A percentile compares a stretch with the other conserved stretches of the same genome.
Evolutionary conservation across 495 filamentous ascomycete species (phyloP).

Genomic region (Talaromyces adpressus): DNA sequence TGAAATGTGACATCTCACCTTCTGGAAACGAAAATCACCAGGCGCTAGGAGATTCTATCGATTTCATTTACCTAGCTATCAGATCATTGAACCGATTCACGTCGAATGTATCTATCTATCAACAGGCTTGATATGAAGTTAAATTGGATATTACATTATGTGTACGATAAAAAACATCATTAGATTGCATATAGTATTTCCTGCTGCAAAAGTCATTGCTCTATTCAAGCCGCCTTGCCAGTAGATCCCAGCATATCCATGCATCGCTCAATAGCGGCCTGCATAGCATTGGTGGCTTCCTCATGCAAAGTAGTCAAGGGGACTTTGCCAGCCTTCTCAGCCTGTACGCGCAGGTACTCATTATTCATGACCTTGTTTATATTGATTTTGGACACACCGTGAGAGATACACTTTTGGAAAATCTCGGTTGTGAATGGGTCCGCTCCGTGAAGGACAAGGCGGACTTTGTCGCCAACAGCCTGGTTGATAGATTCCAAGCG

Average conservation of each 20-base stretch:
- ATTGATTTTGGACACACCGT: slow-evolving; percentile 71
- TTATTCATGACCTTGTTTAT: slow-evolving; percentile 79
- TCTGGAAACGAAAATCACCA: too few relatives aligned
- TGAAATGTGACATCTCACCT: not conserved
- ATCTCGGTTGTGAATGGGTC: slow-evolving; percentile 67
- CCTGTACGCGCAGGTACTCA: slow-evolving; percentile 56
- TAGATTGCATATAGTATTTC: not conserved
- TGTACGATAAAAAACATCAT: not conserved
- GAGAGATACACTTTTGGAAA: slow-evolving; percentile 59
- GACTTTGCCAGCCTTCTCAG: slow-evolving; percentile 58
- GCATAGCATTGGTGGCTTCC: slow-evolving; percentile 65
- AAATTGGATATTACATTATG: not conserved
- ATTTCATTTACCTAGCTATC: too few relatives aligned
- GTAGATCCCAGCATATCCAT: slow-evolving; percentile 65
- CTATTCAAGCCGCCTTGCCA: slow-evolving; percentile 46
- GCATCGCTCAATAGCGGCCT: slow-evolving; percentile 65
- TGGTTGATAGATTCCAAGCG: slow-evolving; percentile 56
- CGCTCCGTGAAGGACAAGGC: slow-evolving; percentile 71
- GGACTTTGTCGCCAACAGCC: slow-evolving; percentile 53
- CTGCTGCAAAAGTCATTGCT: not conserved
- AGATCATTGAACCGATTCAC: too few relatives aligned
- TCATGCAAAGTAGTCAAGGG: slow-evolving; percentile 66
- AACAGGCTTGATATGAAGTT: not conserved
- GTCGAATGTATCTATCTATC: not conserved
- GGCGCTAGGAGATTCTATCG: too few relatives aligned